Percentiles rank a stretch among this genome's conserved stretches.
Evolutionary conservation across 768 basidiomycete genomes (phyloP).

Genomic region (Rickenella mellea): DNA sequence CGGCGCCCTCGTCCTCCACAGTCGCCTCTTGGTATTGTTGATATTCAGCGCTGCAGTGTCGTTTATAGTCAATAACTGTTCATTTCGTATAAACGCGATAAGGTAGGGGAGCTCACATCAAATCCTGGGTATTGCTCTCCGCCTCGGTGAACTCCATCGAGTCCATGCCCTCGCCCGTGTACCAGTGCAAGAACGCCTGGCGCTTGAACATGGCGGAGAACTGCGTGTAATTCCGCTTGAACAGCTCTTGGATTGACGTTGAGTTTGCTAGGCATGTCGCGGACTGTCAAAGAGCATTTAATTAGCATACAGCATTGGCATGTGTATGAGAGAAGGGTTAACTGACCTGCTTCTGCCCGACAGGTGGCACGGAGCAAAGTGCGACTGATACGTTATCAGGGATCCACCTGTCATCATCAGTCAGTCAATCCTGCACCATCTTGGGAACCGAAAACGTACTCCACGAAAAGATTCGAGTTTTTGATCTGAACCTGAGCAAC

Average conservation of each 20-base stretch:
- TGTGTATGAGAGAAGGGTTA: not conserved
- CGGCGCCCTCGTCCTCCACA: constrained; percentile 32
- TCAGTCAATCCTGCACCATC: not conserved
- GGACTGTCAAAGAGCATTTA: constrained; percentile 33
- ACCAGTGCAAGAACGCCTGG: constrained; percentile 85
- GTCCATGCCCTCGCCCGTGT: constrained; percentile 89
- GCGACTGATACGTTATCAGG: constrained; percentile 86
- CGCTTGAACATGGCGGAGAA: constrained; percentile 78
- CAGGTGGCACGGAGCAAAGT: constrained; percentile 73
- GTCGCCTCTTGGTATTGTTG: constrained; percentile 72
- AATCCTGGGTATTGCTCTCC: constrained; percentile 71
- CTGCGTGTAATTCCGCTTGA: constrained; percentile 64
- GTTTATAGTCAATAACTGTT: constrained; percentile 7
- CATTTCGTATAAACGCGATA: not conserved
- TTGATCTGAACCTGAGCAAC: constrained; percentile 68
- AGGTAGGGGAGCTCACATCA: constrained; percentile 50
- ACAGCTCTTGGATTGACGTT: constrained; percentile 57
- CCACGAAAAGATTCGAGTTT: constrained; percentile 69
- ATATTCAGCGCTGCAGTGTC: constrained; percentile 65
- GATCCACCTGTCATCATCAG: constrained; percentile 54
- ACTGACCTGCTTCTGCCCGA: constrained; percentile 62
- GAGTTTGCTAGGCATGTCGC: constrained; percentile 70
- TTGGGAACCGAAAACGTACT: constrained; percentile 34
- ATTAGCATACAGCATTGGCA: constrained; percentile 4
- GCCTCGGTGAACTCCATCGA: constrained; percentile 76